Percentiles rank a stretch among this genome's conserved stretches.
Conservation (phyloP, 805 yeast species). For the Kazachstania bromeliacearum region DNA sequence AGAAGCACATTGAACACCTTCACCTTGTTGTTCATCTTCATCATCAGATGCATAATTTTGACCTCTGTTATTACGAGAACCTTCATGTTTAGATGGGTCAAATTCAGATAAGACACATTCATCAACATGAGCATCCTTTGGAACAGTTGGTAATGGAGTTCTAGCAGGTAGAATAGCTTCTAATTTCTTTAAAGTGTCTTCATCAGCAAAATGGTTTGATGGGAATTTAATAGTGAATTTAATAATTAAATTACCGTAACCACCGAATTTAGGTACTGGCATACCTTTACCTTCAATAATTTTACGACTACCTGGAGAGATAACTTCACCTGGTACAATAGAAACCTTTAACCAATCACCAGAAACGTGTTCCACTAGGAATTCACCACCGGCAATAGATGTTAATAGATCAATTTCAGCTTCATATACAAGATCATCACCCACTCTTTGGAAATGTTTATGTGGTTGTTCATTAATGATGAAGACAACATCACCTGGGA, state of each 20-base stretch:
- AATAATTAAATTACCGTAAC: conserved; percentile 76
- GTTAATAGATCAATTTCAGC: conserved; percentile 87
- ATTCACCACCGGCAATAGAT: conserved; percentile 92
- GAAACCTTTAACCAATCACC: conserved; percentile 83
- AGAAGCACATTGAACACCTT: conserved; percentile 69
- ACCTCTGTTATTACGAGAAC: conserved; percentile 31
- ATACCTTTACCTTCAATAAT: conserved; percentile 91
- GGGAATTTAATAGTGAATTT: conserved; percentile 91
- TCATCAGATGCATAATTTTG: conserved; percentile 44
- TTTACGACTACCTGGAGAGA: conserved; percentile 73
- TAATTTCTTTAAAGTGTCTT: conserved; percentile 62
- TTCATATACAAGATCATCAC: conserved; percentile 75
- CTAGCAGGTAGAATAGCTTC: conserved; percentile 77
- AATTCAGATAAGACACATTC: conserved; percentile 66
- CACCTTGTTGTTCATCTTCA: conserved; percentile 38
- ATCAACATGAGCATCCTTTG: conserved; percentile 67
- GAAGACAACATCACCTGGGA: conserved; percentile 95
- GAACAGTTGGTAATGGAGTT: conserved; percentile 42
- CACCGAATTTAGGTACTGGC: conserved; percentile 89
- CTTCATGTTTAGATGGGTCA: conserved; percentile 52
- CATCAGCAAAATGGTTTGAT: conserved; percentile 55
- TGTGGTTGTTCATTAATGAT: conserved; percentile 88
- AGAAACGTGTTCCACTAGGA: conserved; percentile 79
- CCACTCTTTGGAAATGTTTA: conserved; percentile 72
- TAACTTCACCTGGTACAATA: conserved; percentile 86